Evolutionary conservation across 805 yeast species (phyloP).

Genomic region (Yamadazyma philogaea): DNA sequence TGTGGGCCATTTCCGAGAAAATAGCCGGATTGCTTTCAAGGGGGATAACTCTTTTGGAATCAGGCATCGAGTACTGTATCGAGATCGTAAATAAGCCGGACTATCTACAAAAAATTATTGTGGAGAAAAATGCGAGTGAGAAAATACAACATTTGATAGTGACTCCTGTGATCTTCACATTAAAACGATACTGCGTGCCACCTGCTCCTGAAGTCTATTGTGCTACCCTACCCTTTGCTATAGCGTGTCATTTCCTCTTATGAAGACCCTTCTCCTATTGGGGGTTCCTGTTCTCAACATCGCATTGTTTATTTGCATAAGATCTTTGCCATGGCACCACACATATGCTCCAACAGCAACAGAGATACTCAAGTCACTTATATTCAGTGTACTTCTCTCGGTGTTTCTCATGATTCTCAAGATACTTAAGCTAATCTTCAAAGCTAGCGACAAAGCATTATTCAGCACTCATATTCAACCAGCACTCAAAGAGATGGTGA

Average conservation of each 20-base stretch:
- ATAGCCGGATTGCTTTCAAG: conserved; percentile 88
- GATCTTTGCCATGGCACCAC: conserved; percentile 1
- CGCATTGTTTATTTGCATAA: not conserved
- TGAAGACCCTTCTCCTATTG: not conserved
- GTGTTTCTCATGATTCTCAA: conserved; percentile 10
- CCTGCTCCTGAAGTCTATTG: too few relatives aligned
- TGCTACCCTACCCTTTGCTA: too few relatives aligned
- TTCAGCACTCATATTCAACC: conserved; percentile 13
- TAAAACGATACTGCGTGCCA: too few relatives aligned
- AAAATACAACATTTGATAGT: too few relatives aligned
- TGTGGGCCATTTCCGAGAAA: conserved; percentile 64
- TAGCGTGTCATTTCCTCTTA: too few relatives aligned
- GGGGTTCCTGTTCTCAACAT: not conserved
- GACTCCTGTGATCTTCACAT: too few relatives aligned
- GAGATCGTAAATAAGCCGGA: not conserved
- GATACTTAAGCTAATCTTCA: conserved; percentile 10
- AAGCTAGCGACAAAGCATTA: conserved; percentile 3
- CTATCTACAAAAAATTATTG: not conserved
- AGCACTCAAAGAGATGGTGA: conserved; percentile 9
- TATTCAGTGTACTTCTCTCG: conserved; percentile 8
- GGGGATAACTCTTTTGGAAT: conserved; percentile 57
- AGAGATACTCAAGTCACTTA: conserved; percentile 7
- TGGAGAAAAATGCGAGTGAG: not conserved
- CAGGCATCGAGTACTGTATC: conserved; percentile 1
- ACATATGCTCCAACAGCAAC: conserved; percentile 5